Evolutionary conservation across 2,329 filamentous ascomycete species (phyloP), one percentile per base, ranked within the genome.

Genomic region (Fonsecaea multimorphosa): DNA sequence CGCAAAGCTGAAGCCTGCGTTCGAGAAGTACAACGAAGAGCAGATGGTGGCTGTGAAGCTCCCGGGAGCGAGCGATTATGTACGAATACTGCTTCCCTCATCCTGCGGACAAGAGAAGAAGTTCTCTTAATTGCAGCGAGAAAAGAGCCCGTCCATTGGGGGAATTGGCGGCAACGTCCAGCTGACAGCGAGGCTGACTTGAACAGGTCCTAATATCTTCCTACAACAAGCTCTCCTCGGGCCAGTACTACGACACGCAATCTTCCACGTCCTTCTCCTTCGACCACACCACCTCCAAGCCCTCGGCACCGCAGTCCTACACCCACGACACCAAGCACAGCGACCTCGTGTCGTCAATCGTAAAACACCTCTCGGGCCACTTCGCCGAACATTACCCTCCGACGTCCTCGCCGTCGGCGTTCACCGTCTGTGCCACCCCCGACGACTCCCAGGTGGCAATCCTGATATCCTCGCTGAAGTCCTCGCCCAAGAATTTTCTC

Each of bases 401-500:
- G 73, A 90, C 89, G 60, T 88, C 91, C 12, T 90, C 90, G 72
- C 58, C 58, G 16, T 92, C 93, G 71, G 91, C 92, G 56, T 97
- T 91, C 77, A 92, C 94, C 11, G 88, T 87, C 72, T 65, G 62
- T 54, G 57, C 63, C n/a, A 60, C 68, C 19, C 57, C 70, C 12
- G 64, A 68, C 34, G 84, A 89, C 94, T 77, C 86, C 86, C 31
- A 87, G 89, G 80, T 98, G 66, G 92, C 93, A 55, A 84, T 97
- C 70, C 80, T 96, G 61, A 87, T 97, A 58, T 93, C 97, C 56
- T 91, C 93, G 63, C 97, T 95, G 83, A 97, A 97, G 79, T 98
- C 98, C 83, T 96, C 91, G 74, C 95, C 96, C 7, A 92, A 93
- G 77, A 99, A 99, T 84, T 99, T 93, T 85, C 98, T 95, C 93